Percentiles rank a stretch among this genome's conserved stretches.
phyloP scores from a whole-genome alignment of 2,329 filamentous ascomycete species.

The Cadophora luteo-olivacea region DNA sequence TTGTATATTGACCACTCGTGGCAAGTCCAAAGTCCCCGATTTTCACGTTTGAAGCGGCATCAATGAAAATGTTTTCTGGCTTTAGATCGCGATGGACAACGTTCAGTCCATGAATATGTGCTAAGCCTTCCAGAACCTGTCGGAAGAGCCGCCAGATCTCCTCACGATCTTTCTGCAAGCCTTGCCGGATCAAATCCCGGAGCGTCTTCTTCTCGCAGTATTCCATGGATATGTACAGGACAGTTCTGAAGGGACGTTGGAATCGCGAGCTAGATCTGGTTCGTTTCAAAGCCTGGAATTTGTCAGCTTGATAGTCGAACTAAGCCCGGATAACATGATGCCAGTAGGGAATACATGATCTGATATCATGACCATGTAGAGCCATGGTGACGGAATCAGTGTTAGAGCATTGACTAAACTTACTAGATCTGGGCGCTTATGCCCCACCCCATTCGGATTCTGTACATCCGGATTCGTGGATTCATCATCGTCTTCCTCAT shows the following conservation, averaged over 20 bases:
- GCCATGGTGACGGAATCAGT: background rate
- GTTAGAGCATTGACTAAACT: constrained; percentile 1
- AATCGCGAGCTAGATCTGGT: constrained; percentile 45
- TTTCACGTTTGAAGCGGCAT: constrained; percentile 86
- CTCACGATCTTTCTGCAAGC: constrained; percentile 74
- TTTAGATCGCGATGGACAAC: constrained; percentile 97
- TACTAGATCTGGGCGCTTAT: constrained; percentile 34
- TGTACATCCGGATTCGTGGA: constrained; percentile 54
- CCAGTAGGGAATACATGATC: background rate
- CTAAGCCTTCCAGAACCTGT: constrained; percentile 87
- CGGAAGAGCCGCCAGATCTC: constrained; percentile 91
- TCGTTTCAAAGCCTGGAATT: constrained; percentile 35
- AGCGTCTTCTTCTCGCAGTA: constrained; percentile 91
- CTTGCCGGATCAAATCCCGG: constrained; percentile 82
- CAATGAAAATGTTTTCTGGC: constrained; percentile 97
- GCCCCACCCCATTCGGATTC: constrained; percentile 29
- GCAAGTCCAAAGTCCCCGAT: constrained; percentile 97
- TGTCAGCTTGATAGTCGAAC: constrained; percentile 14
- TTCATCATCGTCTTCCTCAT: constrained; percentile 52
- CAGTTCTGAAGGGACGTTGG: constrained; percentile 67
- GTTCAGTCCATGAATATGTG: constrained; percentile 86
- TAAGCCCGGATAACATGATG: no score
- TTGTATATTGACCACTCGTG: constrained; percentile 80
- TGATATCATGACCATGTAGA: no score
- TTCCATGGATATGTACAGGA: constrained; percentile 98